These are phyloP conservation scores for Danielozyma ontarioensis DNA, from an alignment of 805 yeast genomes.

Conservation along the genomic window DNA sequence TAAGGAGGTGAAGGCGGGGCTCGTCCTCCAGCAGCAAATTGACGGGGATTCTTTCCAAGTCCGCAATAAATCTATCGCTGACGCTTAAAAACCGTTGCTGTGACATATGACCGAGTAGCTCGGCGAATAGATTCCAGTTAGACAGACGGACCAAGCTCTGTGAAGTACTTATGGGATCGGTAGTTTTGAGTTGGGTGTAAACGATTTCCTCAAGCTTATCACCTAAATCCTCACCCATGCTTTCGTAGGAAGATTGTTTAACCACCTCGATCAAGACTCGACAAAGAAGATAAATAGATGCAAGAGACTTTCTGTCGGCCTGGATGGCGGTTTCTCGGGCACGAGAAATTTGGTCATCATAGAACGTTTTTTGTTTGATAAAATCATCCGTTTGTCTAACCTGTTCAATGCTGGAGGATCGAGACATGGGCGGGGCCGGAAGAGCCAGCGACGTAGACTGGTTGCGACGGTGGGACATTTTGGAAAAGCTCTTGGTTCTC, in stretches of 20 bases:
- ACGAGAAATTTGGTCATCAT: constrained; percentile 26
- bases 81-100: constrained; percentile 78
- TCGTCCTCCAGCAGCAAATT: constrained; percentile 31
- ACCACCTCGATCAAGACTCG: constrained; percentile 91
- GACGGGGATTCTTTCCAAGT: constrained; percentile 73
- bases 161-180: constrained; percentile 69
- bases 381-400: constrained; percentile 10
- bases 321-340: constrained; percentile 69
- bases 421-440: constrained; percentile 12
- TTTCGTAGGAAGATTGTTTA: constrained; percentile 72
- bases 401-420: constrained; percentile 9
- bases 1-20: constrained; percentile 64
- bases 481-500: constrained; percentile 35
- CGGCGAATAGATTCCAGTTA: constrained; percentile 91
- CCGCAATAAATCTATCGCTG: constrained; percentile 90
- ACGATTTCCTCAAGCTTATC: constrained; percentile 89
- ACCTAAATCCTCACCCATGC: constrained; percentile 71
- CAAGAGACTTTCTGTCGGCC: constrained; percentile 81
- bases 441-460: constrained; percentile 42
- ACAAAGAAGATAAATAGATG: constrained; percentile 83
- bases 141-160: constrained; percentile 74
- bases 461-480: constrained; percentile 42
- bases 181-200: constrained; percentile 79
- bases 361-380: constrained; percentile 17
- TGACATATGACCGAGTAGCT: constrained; percentile 86